Evolutionary conservation across 805 yeast genomes (phyloP), one percentile per base, ranked within the genome.

Genomic region (Komagataella mondaviorum): DNA sequence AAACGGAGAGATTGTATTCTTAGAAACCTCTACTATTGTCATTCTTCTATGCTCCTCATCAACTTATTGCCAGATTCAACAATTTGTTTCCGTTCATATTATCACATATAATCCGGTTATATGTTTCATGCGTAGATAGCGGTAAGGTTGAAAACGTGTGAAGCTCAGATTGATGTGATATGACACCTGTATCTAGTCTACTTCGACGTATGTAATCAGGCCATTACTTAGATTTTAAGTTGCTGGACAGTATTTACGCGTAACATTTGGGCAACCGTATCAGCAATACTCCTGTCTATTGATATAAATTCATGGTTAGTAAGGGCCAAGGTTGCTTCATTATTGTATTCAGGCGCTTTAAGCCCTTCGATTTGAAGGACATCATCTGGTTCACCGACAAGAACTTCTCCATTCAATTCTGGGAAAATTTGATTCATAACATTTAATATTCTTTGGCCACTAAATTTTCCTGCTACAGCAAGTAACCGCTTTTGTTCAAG

Each of bases 331-430:
- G 39, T 30, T 30, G 4, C 4, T 30, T 30, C 14, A 14, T 30
- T 30, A 30, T 30, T 30, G 14, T 10, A 30, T 10, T 10, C 39
- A 10, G 39, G 39, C 1, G 39, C 39, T 30, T 30, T 30, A 4
- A 30, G 5, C 5, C 39, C n/a, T 10, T 30, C 39, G 8, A 30
- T 8, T 30, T 30, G 39, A 5, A 30, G n/a, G 14, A 30, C 60
- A 6, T 53, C 48, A 7, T 71, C 66, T 23, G 71, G 68, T 49
- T 56, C 56, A 23, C 75, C 76, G 5, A 54, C 60, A 4, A 75
- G 67, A 48, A 72, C 56, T 52, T 67, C 65, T 17, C 67, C 71
- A 47, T 58, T 58, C 52, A 72, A 63, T 52, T 60, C 56, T 8
- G 68, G 67, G 52, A 71, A 60, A 10, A 62, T 55, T 14, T 57